Conservation (phyloP, 225 moss, liverwort and hornwort species). For the Sphagnum tenellum region DNA sequence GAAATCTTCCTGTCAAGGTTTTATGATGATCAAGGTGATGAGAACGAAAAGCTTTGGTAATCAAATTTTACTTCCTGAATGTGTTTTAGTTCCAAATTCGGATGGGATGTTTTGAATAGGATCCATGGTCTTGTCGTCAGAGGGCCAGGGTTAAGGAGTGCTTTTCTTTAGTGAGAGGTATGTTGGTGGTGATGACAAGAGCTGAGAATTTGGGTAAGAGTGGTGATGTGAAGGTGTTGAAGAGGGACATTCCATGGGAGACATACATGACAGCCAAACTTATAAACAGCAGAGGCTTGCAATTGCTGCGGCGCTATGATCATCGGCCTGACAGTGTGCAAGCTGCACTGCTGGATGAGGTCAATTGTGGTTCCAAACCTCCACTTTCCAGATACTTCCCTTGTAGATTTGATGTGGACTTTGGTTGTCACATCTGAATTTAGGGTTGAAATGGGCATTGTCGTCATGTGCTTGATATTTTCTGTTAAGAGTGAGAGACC, state of each 20-base stretch:
- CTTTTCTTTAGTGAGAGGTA: background rate
- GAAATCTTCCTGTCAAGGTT: background rate
- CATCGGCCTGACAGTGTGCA: slow-evolving; percentile 69
- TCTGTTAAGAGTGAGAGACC: too few relatives aligned
- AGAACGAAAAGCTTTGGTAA: too few relatives aligned
- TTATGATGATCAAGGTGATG: too few relatives aligned
- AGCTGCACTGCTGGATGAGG: slow-evolving; percentile 87
- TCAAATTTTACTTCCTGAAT: background rate
- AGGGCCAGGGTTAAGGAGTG: slow-evolving; percentile 1
- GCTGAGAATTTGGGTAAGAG: background rate
- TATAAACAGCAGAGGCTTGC: slow-evolving; percentile 68
- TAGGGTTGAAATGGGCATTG: too few relatives aligned
- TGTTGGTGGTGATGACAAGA: background rate
- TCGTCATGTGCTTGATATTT: too few relatives aligned
- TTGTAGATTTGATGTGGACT: background rate
- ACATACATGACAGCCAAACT: slow-evolving; percentile 88
- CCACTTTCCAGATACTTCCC: too few relatives aligned
- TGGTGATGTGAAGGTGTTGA: slow-evolving; percentile 48
- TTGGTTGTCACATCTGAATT: background rate
- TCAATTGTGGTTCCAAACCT: slow-evolving; percentile 6
- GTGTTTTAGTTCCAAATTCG: background rate
- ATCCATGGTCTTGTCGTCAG: background rate
- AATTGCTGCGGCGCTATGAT: slow-evolving; percentile 84
- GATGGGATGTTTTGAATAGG: background rate
- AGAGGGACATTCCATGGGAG: slow-evolving; percentile 96